phyloP scores from a whole-genome alignment of 345 rosid species.

The Lumnitzera racemosa region DNA sequence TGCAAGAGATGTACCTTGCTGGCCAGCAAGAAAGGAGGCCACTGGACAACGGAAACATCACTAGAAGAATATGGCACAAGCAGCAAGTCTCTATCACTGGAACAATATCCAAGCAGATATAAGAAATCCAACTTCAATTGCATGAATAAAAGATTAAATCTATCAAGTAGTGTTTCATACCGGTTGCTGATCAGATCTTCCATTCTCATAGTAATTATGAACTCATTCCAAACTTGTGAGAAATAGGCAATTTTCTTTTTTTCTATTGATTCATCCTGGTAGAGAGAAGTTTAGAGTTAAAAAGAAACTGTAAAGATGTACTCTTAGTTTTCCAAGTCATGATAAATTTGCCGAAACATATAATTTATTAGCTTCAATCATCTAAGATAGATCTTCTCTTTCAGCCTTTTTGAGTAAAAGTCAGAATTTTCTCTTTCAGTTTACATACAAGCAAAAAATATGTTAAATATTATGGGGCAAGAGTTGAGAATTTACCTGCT shows the following conservation, averaged over 20 bases:
- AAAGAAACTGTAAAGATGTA: background rate
- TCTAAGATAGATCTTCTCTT: too few relatives aligned
- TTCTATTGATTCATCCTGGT: conserved; percentile 47
- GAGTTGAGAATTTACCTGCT: conserved; percentile 23
- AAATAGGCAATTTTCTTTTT: conserved; percentile 57
- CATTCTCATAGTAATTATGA: conserved; percentile 68
- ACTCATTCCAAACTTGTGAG: conserved; percentile 85
- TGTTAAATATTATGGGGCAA: too few relatives aligned
- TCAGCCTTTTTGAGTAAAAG: too few relatives aligned
- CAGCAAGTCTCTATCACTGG: conserved; percentile 78
- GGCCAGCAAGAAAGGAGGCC: conserved; percentile 99
- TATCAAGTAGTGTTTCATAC: conserved; percentile 32
- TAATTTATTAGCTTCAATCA: too few relatives aligned
- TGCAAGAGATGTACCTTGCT: conserved; percentile 58
- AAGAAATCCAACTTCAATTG: conserved; percentile 9
- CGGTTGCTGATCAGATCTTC: conserved; percentile 83
- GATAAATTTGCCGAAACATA: too few relatives aligned
- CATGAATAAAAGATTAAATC: conserved; percentile 9
- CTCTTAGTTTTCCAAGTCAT: too few relatives aligned
- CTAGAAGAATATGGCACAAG: conserved; percentile 76
- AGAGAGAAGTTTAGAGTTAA: conserved; percentile 14
- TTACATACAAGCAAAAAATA: too few relatives aligned
- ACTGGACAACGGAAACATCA: conserved; percentile 66
- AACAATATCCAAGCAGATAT: conserved; percentile 16
- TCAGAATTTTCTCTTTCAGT: too few relatives aligned